Evolutionary conservation across 2,329 filamentous ascomycete genomes (phyloP), one percentile per base, ranked within the genome.

Genomic region (Epichloe gansuensis): DNA sequence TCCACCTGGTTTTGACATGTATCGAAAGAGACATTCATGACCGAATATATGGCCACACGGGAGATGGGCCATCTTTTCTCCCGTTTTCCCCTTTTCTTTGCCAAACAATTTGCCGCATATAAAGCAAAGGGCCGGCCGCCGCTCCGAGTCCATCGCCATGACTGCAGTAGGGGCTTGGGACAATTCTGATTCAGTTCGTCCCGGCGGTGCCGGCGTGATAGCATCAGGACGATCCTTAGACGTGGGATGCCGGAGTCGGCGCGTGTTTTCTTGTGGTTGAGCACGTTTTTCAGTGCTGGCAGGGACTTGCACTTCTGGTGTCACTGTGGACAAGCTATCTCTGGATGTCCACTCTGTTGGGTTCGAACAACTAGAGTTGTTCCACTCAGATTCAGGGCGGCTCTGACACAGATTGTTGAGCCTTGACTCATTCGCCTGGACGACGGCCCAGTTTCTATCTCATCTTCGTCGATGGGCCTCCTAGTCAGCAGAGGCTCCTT

Each of bases 11-110:
- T 28, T 11, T 2, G 23, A 5, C 21, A 58, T 49, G 53, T 51
- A 56, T 21, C 38, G 39, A 12, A 49, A 57, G 23, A 63, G 47
- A 25, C 63, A 65, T 4, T 43, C 7, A 23, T 59, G 54, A 8
- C 61, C 62, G 47, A 62, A 62, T 13, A 15, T 17, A 48, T 65
- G 62, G 12, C 63, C 62, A 44, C 63, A 65, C 5, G 60, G 60
- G 15, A 65, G 57, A 45, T 57, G 62, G 2, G 52, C 54, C 21
- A 48, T 50, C 9, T 15, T 25, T 43, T 65, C 63, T 9, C 35
- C 41, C 17, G 5, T 34, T 12, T 46, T 41, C 9, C 3, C 8
- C 25, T 23, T 13, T 13, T 48, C 50, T 4, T 13, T 23, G 1
- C 52, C 54, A 38, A 56, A 34, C 6, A 34, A n/a, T 15, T 45